Percentiles rank a stretch among this genome's conserved stretches.
These are phyloP conservation scores for Perilla frutescens DNA, from an alignment of 257 asterid species.

Conservation along the genomic window DNA sequence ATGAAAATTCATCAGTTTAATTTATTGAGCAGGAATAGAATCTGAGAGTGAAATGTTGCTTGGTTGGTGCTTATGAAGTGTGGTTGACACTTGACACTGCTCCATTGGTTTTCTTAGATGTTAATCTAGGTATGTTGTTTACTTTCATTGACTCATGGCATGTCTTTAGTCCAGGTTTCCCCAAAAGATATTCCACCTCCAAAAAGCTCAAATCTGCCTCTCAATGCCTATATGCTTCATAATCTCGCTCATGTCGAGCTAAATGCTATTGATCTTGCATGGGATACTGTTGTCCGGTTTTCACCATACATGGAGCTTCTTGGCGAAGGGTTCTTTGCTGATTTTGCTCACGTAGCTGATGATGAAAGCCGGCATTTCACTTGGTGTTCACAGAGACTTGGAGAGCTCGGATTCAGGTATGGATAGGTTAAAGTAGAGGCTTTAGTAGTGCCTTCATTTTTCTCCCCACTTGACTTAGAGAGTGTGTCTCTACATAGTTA, in stretches of 20 bases:
- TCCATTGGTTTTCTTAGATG: not conserved
- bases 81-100: not conserved
- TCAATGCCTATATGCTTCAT: constrained; percentile 92
- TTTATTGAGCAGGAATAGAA: not conserved
- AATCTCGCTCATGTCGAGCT: constrained; percentile 97
- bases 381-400: constrained; percentile 93
- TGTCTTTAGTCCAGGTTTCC: constrained; percentile 63
- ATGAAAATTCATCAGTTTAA: not conserved
- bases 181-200: constrained; percentile 90
- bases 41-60: not conserved
- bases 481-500: constrained; percentile 52
- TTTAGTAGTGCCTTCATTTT: constrained; percentile 26
- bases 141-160: constrained; percentile 26
- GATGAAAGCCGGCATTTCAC: constrained; percentile 96
- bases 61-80: constrained; percentile 1
- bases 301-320: constrained; percentile 71
- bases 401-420: constrained; percentile 90
- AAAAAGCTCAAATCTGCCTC: constrained; percentile 72
- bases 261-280: constrained; percentile 95
- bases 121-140: constrained; percentile 24
- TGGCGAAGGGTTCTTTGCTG: constrained; percentile 89
- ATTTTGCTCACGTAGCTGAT: constrained; percentile 96
- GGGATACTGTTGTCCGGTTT: constrained; percentile 98
- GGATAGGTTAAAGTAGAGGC: constrained; percentile 18
- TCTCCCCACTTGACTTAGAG: constrained; percentile 29